A percentile compares a stretch with the other conserved stretches of the same genome.
Evolutionary conservation across 2,329 filamentous ascomycete species (phyloP).

Genomic region (Fusarium xyrophilum): DNA sequence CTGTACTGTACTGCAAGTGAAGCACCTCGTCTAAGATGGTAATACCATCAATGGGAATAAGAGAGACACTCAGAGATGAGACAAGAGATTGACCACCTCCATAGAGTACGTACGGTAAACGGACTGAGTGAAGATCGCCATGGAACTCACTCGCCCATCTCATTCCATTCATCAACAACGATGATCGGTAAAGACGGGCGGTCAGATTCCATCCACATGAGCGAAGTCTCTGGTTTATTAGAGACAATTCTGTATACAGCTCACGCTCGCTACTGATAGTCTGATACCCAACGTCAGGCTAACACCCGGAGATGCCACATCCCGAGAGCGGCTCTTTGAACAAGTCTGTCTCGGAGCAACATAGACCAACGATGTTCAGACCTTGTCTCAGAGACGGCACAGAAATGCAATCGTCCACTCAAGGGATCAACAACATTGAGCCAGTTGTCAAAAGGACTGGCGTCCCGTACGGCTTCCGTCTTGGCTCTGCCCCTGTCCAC

Average conservation of each 20-base stretch:
- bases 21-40: background rate
- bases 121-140: background rate
- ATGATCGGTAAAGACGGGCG: slow-evolving; percentile 6
- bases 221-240: background rate
- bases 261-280: slow-evolving; percentile 33
- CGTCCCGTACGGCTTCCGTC: slow-evolving; percentile 13
- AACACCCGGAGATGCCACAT: slow-evolving; percentile 44
- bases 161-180: slow-evolving; percentile 4
- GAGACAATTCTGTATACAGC: background rate
- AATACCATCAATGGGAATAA: background rate
- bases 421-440: background rate
- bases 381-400: slow-evolving; percentile 6
- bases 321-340: slow-evolving; percentile 39
- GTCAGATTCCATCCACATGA: background rate
- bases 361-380: slow-evolving; percentile 20
- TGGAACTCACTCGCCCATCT: background rate
- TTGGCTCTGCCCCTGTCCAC: background rate
- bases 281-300: slow-evolving; percentile 19
- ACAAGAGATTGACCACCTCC: background rate
- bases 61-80: background rate
- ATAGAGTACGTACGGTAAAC: background rate
- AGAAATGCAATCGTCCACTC: slow-evolving; percentile 1
- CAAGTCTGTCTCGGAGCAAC: slow-evolving; percentile 42
- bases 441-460: slow-evolving; percentile 20
- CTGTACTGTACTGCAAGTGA: background rate